Evolutionary conservation across 1,284 basidiomycete genomes (phyloP).

Genomic region (Cryptococcus maquisensis): DNA sequence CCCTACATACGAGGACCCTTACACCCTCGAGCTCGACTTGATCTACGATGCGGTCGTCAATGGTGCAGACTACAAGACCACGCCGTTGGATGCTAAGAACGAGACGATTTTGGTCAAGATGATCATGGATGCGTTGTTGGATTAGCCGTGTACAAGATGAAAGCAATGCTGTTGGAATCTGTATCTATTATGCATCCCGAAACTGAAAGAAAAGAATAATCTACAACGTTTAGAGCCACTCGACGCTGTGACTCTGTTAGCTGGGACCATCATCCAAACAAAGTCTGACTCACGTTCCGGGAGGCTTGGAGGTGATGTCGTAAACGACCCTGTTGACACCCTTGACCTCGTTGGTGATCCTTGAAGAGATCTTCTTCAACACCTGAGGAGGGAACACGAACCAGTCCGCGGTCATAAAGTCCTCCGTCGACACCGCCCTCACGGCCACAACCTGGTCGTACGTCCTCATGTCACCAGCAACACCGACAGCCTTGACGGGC

Average conservation of each 20-base stretch:
- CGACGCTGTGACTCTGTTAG: constrained; percentile 26
- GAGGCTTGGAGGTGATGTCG: constrained; percentile 97
- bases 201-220: constrained; percentile 1
- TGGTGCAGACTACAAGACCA: constrained; percentile 36
- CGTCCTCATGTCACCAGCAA: constrained; percentile 94
- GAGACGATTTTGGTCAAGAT: constrained; percentile 47
- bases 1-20: constrained; percentile 49
- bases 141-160: constrained; percentile 6
- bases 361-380: constrained; percentile 83
- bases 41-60: constrained; percentile 38
- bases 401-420: constrained; percentile 99
- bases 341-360: constrained; percentile 91
- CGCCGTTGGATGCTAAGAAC: constrained; percentile 37
- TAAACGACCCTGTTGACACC: constrained; percentile 93
- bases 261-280: background rate
- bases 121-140: constrained; percentile 34
- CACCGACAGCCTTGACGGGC: constrained; percentile 95
- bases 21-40: constrained; percentile 40
- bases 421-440: constrained; percentile 86
- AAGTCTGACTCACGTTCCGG: constrained; percentile 59
- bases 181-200: constrained; percentile 17
- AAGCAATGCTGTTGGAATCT: background rate
- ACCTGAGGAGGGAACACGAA: constrained; percentile 93
- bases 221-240: constrained; percentile 36
- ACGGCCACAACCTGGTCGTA: constrained; percentile 95